Evolutionary conservation across 192 early-diverging fungal genomes (phyloP), one percentile per base, ranked within the genome.

Genomic region (Fimicolochytrium jonesii): DNA sequence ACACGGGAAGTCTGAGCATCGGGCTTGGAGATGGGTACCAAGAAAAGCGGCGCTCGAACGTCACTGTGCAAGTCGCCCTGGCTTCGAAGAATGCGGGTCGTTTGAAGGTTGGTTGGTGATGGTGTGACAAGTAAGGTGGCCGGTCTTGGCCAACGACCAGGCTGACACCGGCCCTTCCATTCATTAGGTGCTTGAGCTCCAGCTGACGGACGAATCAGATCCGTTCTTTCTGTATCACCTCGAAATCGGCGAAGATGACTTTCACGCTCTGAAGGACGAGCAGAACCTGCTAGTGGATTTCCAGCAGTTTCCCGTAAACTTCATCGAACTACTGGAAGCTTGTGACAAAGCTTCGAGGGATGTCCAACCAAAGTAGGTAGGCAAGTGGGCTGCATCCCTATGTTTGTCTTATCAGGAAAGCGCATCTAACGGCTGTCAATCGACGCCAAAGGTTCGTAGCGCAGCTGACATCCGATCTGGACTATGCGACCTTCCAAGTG

Each of bases 281-380:
- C 82, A 83, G 63, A 68, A 70, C 31, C 66, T 83, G 6, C 42
- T 79, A 13, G 78, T 84, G 15, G 77, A 80, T 52, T 84, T 84
- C 59, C 49, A 74, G 31, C 69, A 75, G 37, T 83, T 84, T 56
- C 79, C 79, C 6, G n/a, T 34, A 10, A 83, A 77, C 49, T 56
- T 81, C 35, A 56, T 72, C 15, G 75, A 81, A 39, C 59, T 84
- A 31, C 64, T 84, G 50, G 77, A 77, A 22, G 58, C 33, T 5
- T 77, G 71, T 52, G 28, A 55, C 26, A 28, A 23, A 28, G 34
- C 30, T 11, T 11, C n/a, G 42, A 34, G 28, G 39, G 70, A 70
- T 6, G 60, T 50, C 11, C 51, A 64, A 20, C 67, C 79, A 59
- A 78, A 78, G 75, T 81, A 76, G 36, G 54, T 37, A 56, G 17